Base-by-base conservation (phyloP, 768 basidiomycete species). In the Obba rivulosa region DNA sequence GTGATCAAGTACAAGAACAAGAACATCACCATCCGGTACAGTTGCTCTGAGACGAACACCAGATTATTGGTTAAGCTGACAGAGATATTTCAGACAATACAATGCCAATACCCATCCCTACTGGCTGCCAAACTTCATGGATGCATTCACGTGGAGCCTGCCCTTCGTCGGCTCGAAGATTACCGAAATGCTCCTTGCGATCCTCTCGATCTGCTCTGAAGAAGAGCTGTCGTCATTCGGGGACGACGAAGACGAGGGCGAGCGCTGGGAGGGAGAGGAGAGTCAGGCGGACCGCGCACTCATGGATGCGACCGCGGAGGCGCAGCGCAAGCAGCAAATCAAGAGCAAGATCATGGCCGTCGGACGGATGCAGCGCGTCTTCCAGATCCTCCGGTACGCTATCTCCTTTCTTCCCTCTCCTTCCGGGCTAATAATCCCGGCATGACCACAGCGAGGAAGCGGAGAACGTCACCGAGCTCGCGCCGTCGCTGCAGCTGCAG, bases 41-140 rank as follows among this genome's bases (percentile, higher is more conserved):
- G n/a, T n/a, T n/a, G n/a, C n/a, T n/a, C n/a, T 14, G 55, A 22
- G 17, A 43, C 16, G 13, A 23, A 10, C 37, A 8, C 18, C 17
- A 17, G 31, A 9, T 39, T n/a, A n/a, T n/a, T n/a, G n/a, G n/a
- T n/a, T n/a, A n/a, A 41, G 11, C 40, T 17, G 18, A 35, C 48
- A 40, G 5, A 7, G 31, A 23, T 13, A 17, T 14, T 23, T 11
- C 31, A 60, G 60, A 38, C 67, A 68, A 49, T 68, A 62, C 49
- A 67, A 69, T 41, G 57, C 63, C n/a, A 66, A 66, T n/a, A 74
- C 78, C 34, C 80, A 83, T 53, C 80, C 80, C 8, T 98, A 97
- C 65, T 98, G 95, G 95, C 72, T 99, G 46, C 96, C 96, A 3
- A 99, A 99, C 67, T 99, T 99, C 62, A 97, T 98, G 94, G 95